These are phyloP conservation scores for Lachancea cidri DNA, from an alignment of 805 yeast species.

Conservation along the genomic window DNA sequence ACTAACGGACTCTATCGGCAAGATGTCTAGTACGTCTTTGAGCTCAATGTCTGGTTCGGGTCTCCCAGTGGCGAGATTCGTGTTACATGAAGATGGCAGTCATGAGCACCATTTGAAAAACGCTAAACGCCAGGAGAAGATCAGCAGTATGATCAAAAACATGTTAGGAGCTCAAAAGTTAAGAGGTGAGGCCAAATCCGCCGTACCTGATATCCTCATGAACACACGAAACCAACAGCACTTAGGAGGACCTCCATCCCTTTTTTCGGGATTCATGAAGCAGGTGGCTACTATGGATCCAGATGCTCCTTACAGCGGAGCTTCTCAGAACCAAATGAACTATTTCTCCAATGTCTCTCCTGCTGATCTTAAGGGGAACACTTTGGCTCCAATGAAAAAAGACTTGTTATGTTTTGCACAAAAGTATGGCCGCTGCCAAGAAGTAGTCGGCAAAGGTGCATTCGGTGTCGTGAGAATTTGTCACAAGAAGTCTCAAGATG, in stretches of 20 bases:
- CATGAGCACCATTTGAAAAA: constrained; percentile 79
- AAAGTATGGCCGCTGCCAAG: constrained; percentile 92
- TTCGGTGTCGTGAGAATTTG: constrained; percentile 90
- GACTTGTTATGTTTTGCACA: constrained; percentile 64
- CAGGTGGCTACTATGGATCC: constrained; percentile 49
- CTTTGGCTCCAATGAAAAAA: constrained; percentile 14
- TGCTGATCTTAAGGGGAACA: not conserved
- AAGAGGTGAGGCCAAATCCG: constrained; percentile 65
- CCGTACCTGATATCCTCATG: constrained; percentile 61
- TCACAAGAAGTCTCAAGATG: constrained; percentile 51
- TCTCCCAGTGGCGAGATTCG: constrained; percentile 37
- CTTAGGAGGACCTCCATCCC: constrained; percentile 54
- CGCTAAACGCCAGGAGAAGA: constrained; percentile 72
- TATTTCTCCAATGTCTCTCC: not conserved
- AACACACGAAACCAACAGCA: constrained; percentile 16
- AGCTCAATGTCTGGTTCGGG: constrained; percentile 6
- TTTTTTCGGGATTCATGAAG: constrained; percentile 59
- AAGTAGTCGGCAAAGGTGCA: constrained; percentile 88
- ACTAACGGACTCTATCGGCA: constrained; percentile 1
- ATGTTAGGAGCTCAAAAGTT: constrained; percentile 68
- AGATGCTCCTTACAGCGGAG: constrained; percentile 34
- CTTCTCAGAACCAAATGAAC: constrained; percentile 19
- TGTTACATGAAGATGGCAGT: constrained; percentile 56
- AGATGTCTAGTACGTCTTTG: constrained; percentile 4
- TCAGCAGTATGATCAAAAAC: constrained; percentile 69